Percentiles rank a stretch among this genome's conserved stretches.
Conservation (phyloP, 257 asterid species). For the Coffea eugenioides region DNA sequence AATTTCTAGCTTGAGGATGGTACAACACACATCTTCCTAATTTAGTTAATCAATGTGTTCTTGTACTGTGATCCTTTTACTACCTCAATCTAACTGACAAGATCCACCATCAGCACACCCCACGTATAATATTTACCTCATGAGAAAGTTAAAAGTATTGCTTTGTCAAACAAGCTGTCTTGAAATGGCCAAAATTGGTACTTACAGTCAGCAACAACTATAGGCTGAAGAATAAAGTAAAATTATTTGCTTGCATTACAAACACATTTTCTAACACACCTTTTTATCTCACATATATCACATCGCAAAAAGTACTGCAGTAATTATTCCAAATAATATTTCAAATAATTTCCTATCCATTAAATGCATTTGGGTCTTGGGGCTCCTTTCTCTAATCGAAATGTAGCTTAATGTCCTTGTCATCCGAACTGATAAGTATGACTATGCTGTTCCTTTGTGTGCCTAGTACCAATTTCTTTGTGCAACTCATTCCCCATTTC, state of each 20-base stretch:
- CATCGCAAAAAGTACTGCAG: no score
- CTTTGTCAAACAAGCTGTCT: not conserved
- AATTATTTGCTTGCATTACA: no score
- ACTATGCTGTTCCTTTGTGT: not conserved
- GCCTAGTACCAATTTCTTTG: not conserved
- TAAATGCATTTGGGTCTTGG: not conserved
- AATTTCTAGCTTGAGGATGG: not conserved
- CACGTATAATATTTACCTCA: not conserved
- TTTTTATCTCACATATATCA: no score
- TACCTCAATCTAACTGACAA: not conserved
- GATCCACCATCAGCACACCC: not conserved
- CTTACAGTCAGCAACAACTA: not conserved
- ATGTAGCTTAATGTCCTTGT: not conserved
- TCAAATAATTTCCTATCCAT: not conserved
- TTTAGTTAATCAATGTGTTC: not conserved
- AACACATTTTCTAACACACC: no score
- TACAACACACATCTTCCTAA: not conserved
- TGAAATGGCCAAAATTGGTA: not conserved
- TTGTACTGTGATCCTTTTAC: not conserved
- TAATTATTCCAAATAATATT: no score
- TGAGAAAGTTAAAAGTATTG: not conserved
- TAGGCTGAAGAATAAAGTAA: not conserved
- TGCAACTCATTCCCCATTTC: not conserved
- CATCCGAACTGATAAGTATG: not conserved
- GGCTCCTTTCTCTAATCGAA: not conserved